A percentile compares a stretch with the other conserved stretches of the same genome.
Conservation (phyloP, 805 yeast genomes). For the Wickerhamiella slavikovae region DNA sequence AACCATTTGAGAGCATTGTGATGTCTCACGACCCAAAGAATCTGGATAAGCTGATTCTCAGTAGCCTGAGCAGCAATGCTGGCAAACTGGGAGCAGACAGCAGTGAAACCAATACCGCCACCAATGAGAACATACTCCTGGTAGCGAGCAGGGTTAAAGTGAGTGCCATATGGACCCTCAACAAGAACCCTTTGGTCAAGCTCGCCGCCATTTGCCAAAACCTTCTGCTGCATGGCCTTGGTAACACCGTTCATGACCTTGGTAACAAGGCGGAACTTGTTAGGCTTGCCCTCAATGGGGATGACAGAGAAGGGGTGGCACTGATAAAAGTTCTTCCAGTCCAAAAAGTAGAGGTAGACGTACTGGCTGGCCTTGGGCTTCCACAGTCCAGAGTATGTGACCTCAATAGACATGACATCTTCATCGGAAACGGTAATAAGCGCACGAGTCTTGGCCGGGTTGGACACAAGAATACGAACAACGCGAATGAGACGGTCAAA, state of each 20-base stretch:
- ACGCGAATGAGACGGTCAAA: slow-evolving; percentile 42
- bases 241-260: slow-evolving; percentile 35
- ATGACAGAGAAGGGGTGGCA: slow-evolving; percentile 45
- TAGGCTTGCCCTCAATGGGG: slow-evolving; percentile 3
- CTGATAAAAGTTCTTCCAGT: slow-evolving; percentile 31
- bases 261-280: slow-evolving; percentile 8
- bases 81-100: slow-evolving; percentile 25
- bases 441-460: slow-evolving; percentile 17
- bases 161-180: slow-evolving; percentile 47
- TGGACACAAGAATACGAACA: slow-evolving; percentile 33
- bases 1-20: slow-evolving; percentile 31
- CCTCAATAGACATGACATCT: slow-evolving; percentile 11
- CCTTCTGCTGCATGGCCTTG: slow-evolving; percentile 19
- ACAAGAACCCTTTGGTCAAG: slow-evolving; percentile 19
- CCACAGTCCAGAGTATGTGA: slow-evolving; percentile 26
- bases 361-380: slow-evolving; percentile 33
- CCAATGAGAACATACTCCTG: slow-evolving; percentile 24
- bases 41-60: slow-evolving; percentile 16
- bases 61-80: slow-evolving; percentile 10
- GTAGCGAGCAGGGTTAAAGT: slow-evolving; percentile 17
- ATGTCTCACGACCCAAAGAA: slow-evolving; percentile 47
- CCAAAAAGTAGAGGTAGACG: slow-evolving; percentile 28
- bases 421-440: slow-evolving; percentile 3
- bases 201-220: slow-evolving; percentile 15
- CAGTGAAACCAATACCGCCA: slow-evolving; percentile 45